These are phyloP conservation scores for Pharnaceum exiguum DNA, from an alignment of 148 eudicot genomes.

Conservation along the genomic window DNA sequence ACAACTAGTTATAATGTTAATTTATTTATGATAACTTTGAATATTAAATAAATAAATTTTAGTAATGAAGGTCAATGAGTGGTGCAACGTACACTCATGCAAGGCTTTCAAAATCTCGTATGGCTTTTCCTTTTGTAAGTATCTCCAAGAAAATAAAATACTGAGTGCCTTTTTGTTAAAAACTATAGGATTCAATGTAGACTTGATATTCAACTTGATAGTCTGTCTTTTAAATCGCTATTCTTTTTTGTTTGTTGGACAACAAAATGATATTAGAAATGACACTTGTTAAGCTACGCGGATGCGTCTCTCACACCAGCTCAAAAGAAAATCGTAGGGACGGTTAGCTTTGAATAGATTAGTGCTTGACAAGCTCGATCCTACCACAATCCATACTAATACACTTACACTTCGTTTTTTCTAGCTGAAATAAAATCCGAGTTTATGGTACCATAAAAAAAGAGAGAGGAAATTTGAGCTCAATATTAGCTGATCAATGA, in stretches of 20 bases:
- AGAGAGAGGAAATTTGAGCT: too few species aligned
- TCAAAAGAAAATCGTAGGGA: neutral
- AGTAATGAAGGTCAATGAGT: constrained; percentile 17
- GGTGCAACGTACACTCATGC: constrained; percentile 9
- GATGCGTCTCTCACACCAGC: neutral
- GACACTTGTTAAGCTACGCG: constrained; percentile 5
- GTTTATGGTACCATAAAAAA: too few species aligned
- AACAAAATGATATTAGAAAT: neutral
- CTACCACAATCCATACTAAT: neutral
- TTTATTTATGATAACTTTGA: neutral
- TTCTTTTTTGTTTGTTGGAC: neutral
- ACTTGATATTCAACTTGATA: constrained; percentile 9
- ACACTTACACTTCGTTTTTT: too few species aligned
- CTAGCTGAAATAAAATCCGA: too few species aligned
- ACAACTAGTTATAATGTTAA: neutral
- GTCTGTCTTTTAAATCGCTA: neutral
- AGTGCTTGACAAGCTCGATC: constrained; percentile 1
- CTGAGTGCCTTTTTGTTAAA: constrained; percentile 3
- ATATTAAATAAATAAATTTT: neutral
- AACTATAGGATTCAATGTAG: neutral
- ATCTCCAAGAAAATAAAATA: neutral
- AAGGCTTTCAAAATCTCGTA: neutral
- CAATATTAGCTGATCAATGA: too few species aligned
- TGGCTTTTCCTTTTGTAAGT: constrained; percentile 16
- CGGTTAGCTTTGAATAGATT: neutral